Evolutionary conservation across 495 filamentous ascomycete species (phyloP).

Genomic region (Neurospora sp.): DNA sequence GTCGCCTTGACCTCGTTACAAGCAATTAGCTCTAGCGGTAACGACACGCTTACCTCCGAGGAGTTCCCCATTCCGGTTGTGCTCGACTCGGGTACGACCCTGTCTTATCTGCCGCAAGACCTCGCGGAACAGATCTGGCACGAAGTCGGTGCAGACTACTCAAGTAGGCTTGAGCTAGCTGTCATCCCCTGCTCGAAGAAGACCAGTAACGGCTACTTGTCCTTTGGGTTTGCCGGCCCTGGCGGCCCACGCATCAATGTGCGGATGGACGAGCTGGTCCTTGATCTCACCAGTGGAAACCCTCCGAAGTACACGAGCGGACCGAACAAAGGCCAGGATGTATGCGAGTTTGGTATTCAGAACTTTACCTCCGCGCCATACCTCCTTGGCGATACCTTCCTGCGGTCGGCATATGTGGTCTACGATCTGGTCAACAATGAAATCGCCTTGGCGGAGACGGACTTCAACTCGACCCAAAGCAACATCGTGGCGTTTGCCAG

Average conservation of each 20-base stretch:
- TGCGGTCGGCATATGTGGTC: slow-evolving; percentile 87
- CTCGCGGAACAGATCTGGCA: slow-evolving; percentile 55
- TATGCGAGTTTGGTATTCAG: slow-evolving; percentile 70
- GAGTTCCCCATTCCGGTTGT: slow-evolving; percentile 56
- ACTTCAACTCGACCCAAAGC: slow-evolving; percentile 65
- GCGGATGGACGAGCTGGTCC: slow-evolving; percentile 63
- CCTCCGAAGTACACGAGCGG: slow-evolving; percentile 35
- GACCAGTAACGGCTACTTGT: slow-evolving; percentile 50
- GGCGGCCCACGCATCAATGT: slow-evolving; percentile 58
- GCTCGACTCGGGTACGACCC: slow-evolving; percentile 81
- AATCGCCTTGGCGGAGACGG: slow-evolving; percentile 74
- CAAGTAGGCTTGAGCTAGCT: slow-evolving; percentile 35
- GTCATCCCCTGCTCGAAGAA: slow-evolving; percentile 64
- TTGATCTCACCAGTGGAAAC: slow-evolving; percentile 43
- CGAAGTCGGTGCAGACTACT: slow-evolving; percentile 55
- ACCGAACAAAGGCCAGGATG: slow-evolving; percentile 42
- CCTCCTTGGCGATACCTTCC: slow-evolving; percentile 90
- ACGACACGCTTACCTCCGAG: slow-evolving; percentile 39
- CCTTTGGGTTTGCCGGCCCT: slow-evolving; percentile 62
- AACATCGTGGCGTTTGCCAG: slow-evolving; percentile 44
- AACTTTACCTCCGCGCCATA: slow-evolving; percentile 50
- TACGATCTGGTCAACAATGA: slow-evolving; percentile 87
- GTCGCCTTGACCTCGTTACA: slow-evolving; percentile 58
- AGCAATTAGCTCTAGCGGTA: slow-evolving; percentile 35
- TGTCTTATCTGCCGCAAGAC: slow-evolving; percentile 72